Base-by-base conservation (phyloP, 768 basidiomycete species). In the Phanerochaete carnosa region DNA sequence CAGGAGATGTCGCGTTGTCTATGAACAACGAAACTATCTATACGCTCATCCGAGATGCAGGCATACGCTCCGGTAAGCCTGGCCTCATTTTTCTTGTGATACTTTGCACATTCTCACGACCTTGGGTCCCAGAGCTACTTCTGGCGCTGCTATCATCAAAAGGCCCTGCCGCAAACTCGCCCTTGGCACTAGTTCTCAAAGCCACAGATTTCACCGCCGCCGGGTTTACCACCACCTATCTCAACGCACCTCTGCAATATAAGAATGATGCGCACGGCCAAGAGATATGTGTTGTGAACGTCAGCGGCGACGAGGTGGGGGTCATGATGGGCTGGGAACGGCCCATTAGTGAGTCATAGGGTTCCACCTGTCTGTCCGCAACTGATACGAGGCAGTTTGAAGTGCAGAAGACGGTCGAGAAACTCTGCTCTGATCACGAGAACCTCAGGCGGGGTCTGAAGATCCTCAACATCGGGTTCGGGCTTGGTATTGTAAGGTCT, bases 251-350 rank as follows among this genome's bases (percentile, higher is more conserved):
- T 55, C 75, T 98, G 43, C 78, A 78, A 37, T 98, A 86, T 73
- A 81, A 79, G 11, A 78, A 74, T 33, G 94, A 96, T 69, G 76
- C 80, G 32, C 72, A 82, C 35, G 93, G 90, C 1, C 93, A 95
- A 72, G 89, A 94, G 53, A 83, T 97, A 23, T 97, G 95, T 62
- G 74, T 92, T 54, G 69, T 93, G 55, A 75, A 80, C 61, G 77
- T 82, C 2, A 82, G 78, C 15, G 85, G 85, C 29, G 88, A 89
- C 64, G 89, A 94, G 61, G 83, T 95, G n/a, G 94, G 94, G 13
- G 96, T 99, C 5, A 99, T 99, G 97, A 99, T 99, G 97, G 94
- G 95, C 1, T 99, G 97, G 97, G 97, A 99, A 73, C 75, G 76
- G 47, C 81, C 75, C 8, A 92, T 98, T 68, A 98, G 85, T 87